These are phyloP conservation scores for Metahyphopichia silvanorum DNA, from an alignment of 805 yeast species.

Conservation along the genomic window DNA sequence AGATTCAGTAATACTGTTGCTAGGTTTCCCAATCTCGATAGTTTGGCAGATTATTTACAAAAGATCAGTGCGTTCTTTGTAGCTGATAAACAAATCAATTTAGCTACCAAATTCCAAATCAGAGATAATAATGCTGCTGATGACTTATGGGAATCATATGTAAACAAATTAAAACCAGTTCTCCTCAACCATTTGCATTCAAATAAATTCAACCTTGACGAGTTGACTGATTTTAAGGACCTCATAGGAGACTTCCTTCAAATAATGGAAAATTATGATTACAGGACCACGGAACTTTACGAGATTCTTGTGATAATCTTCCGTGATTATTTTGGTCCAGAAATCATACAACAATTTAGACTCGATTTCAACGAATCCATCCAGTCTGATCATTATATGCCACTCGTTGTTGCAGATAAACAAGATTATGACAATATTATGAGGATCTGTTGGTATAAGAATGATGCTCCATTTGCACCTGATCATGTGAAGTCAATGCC, in stretches of 20 bases:
- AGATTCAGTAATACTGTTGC: conserved; percentile 26
- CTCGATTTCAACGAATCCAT: conserved; percentile 60
- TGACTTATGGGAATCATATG: conserved; percentile 75
- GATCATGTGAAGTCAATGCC: conserved; percentile 51
- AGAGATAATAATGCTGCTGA: conserved; percentile 58
- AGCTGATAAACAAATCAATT: conserved; percentile 66
- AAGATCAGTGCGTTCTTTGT: conserved; percentile 74
- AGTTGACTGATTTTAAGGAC: conserved; percentile 54
- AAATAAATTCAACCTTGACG: conserved; percentile 37
- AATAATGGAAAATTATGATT: conserved; percentile 69
- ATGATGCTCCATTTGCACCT: conserved; percentile 46
- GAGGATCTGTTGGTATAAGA: conserved; percentile 66
- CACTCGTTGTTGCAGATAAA: conserved; percentile 63
- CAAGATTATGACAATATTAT: conserved; percentile 62
- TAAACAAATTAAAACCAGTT: conserved; percentile 56
- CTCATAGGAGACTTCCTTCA: conserved; percentile 69
- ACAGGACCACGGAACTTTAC: conserved; percentile 58
- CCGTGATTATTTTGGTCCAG: conserved; percentile 54
- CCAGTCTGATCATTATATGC: conserved; percentile 84
- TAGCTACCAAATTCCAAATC: conserved; percentile 60
- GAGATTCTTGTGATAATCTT: conserved; percentile 58
- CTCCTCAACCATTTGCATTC: conserved; percentile 45
- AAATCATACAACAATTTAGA: conserved; percentile 53
- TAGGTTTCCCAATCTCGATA: conserved; percentile 2
- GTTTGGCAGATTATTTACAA: conserved; percentile 39